These are phyloP conservation scores for Prorocentrum cordatum DNA, from an alignment of 169 alveolate species.

Conservation along the genomic window DNA sequence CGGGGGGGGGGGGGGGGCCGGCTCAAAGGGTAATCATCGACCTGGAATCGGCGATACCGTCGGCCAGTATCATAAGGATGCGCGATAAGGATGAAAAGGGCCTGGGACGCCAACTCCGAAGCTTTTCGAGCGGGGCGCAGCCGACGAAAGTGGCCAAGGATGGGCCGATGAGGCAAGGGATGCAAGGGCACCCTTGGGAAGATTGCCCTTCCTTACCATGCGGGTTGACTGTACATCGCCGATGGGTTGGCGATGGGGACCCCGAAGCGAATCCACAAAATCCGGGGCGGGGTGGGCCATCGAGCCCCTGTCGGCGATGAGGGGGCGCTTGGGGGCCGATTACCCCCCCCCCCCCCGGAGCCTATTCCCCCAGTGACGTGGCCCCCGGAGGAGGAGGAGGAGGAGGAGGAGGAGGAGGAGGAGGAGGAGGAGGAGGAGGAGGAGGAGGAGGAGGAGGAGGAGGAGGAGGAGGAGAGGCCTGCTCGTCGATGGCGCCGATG, in stretches of 20 bases:
- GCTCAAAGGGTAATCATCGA: neutral
- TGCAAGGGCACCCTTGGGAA: too few species aligned
- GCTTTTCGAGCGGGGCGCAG: too few species aligned
- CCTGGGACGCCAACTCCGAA: too few species aligned
- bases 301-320: neutral
- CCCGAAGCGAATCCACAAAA: too few species aligned
- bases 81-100: neutral
- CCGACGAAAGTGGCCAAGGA: too few species aligned
- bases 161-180: too few species aligned
- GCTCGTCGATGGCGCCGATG: constrained; percentile 68
- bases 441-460: neutral
- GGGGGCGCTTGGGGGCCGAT: neutral
- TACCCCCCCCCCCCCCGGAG: neutral
- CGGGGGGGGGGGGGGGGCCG: neutral
- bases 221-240: too few species aligned
- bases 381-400: neutral
- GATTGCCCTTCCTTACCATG: too few species aligned
- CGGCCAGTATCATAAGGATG: neutral
- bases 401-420: too few species aligned
- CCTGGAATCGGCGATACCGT: neutral
- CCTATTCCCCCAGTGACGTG: neutral
- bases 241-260: too few species aligned
- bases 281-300: neutral
- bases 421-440: too few species aligned
- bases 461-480: neutral